Evolutionary conservation across 495 filamentous ascomycete species (phyloP), one percentile per base, ranked within the genome.

Genomic region (Hypoxylon fuscum): DNA sequence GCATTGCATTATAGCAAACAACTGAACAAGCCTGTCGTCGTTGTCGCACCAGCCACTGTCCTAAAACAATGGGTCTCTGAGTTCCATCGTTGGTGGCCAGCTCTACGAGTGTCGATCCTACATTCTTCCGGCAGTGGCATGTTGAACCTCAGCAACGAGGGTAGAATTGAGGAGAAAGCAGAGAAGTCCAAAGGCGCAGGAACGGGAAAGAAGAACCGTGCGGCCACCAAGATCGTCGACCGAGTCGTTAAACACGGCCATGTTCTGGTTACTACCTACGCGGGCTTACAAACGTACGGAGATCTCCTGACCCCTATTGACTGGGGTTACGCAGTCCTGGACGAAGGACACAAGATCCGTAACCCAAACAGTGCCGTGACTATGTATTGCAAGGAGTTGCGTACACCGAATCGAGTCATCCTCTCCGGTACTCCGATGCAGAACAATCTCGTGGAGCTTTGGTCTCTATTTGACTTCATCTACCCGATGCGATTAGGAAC

Each of bases 51-150:
- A 1, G 95, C 94, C 17, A 97, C 95, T 1, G 89, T 98, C 10
- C 85, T 98, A 77, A 90, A 90, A 56, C 93, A 98, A 69, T 98
- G 95, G 95, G 95, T 96, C 8, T 95, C 96, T 57, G 95, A 98
- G 68, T 97, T 98, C 64, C 95, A 98, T 73, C 85, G 87, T 20
- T 98, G 95, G 95, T 98, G 95, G 95, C 95, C 95, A 12, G 88
- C 95, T 15, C 81, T 98, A 22, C 87, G 95, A 17, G 95, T 98
- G 0, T 96, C 93, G 0, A 98, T 98, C 59, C 76, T 98, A 34
- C 95, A 98, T 75, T 90, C 90, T 0, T 97, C 94, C 15, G 95
- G 95, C 7, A 97, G 92, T 68, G 95, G 95, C 2, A 97, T 98
- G 95, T 77, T 97, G 14, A 92, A 96, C 60, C 72, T 94, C 38